Evolutionary conservation across 768 basidiomycete species (phyloP), one percentile per base, ranked within the genome.

Genomic region (Pholiota molesta): DNA sequence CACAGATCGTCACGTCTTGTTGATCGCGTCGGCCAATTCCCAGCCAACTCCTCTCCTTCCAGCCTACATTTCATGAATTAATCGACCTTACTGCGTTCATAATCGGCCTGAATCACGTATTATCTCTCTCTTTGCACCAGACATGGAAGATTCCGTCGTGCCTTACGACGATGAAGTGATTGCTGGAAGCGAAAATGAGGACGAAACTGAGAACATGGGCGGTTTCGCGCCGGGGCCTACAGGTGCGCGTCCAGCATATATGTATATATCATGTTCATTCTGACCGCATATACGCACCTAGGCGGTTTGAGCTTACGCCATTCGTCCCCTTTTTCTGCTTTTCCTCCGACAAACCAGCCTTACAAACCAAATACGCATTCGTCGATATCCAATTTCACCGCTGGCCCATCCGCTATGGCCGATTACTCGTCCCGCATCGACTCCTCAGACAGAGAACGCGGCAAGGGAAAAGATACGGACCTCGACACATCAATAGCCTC

Each of bases 161-260:
- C 33, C 37, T 33, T 17, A 61, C n/a, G 31, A 60, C 17, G 74
- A 81, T 60, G 82, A 82, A 70, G 70, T 82, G n/a, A 78, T 84
- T 55, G 79, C 79, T 26, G 84, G 81, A 66, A 85, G 84, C 68
- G 73, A 74, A 28, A 69, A 70, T 10, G 71, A 74, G 31, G 70
- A 70, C 14, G 71, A 72, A 54, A 58, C 52, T 28, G 65, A 67
- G 40, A 49, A 61, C 21, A 51, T 59, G 42, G 29, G 37, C 17
- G 14, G 14, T 3, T 16, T 37, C 35, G 11, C 35, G 26, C 26
- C 26, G 14, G 57, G 44, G 45, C 51, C 55, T 44, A 28, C 42
- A 29, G 61, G 59, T 47, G 60, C 57, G 51, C 35, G 19, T 19
- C n/a, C 5, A 57, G 17, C 26, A 8, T 49, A 42, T 56, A 35